Base-by-base conservation (phyloP, 371 early-diverging fungal species). In the Rhizopus sp. region DNA sequence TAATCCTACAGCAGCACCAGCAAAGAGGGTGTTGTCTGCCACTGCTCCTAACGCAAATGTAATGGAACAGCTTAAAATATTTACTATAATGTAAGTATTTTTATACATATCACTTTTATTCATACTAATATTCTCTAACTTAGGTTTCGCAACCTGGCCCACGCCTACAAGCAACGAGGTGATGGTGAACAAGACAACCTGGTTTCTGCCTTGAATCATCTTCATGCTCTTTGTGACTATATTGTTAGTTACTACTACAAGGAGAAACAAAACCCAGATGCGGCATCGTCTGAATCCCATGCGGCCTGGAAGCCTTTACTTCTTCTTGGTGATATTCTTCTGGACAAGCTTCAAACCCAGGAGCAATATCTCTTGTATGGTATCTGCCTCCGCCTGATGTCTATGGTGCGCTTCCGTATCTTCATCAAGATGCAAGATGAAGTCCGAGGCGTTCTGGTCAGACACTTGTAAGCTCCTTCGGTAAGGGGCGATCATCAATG, bases 21-120 rank as follows among this genome's bases (percentile, higher is more conserved):
- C 23, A 0, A 23, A 23, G 23, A 23, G 23, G 17, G 8, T 12
- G 17, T 9, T 46, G 17, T 46, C 46, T 9, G 46, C 29, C 0
- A 75, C 72, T n/a, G 72, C 66, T 10, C 58, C 69, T 0, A 57
- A 75, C 49, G 66, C 75, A 13, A 72, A 71, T 33, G 57, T 67
- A 2, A 50, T 61, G 29, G 65, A 69, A 0, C 69, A 75, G 59
- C 57, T 47, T 30, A 60, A 61, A 30, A 13, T 73, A 17, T 73
- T 63, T 41, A 54, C 57, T n/a, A n/a, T 70, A n/a, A 70, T 68
- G 69, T 64, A 64, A 52, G 69, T 68, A 1, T 31, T 29, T 2
- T 23, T 23, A 23, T 1, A 23, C 23, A 2, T 48, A 2, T 37
- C 13, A 5, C 2, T n/a, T 42, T 42, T 42, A 10, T 10, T 42